A percentile compares a stretch with the other conserved stretches of the same genome.
Conservation (phyloP, 306 rosid species). For the Quercus cerris region DNA sequence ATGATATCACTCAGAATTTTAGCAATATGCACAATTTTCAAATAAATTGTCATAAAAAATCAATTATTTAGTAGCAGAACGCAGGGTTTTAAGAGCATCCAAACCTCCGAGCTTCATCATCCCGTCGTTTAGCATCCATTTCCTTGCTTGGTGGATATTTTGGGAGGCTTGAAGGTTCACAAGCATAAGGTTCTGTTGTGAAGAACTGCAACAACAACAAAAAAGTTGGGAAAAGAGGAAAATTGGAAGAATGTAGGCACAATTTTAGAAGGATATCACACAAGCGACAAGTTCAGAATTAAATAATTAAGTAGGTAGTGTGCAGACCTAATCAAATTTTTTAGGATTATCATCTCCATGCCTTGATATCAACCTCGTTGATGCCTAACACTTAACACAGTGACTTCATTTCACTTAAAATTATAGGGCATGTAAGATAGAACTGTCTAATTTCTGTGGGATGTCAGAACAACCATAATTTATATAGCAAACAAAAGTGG, state of each 20-base stretch:
- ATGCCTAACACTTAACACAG: constrained; percentile 6
- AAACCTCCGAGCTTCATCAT: constrained; percentile 79
- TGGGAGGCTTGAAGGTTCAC: constrained; percentile 93
- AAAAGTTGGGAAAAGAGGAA: constrained; percentile 30
- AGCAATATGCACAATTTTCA: constrained; percentile 1
- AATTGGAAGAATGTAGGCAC: constrained; percentile 16
- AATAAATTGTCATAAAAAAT: not conserved
- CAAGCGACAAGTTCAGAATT: not conserved
- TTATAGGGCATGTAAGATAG: constrained; percentile 1
- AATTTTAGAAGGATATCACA: constrained; percentile 8
- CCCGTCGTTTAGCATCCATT: constrained; percentile 85
- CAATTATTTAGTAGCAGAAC: constrained; percentile 16
- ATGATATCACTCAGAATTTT: not conserved
- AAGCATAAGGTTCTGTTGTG: constrained; percentile 78
- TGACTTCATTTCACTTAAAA: constrained; percentile 10
- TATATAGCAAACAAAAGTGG: constrained; percentile 9
- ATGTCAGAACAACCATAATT: not conserved
- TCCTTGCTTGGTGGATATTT: constrained; percentile 95
- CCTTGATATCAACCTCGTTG: not conserved
- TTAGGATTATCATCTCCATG: not conserved
- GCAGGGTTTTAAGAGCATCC: constrained; percentile 14
- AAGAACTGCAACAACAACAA: constrained; percentile 94
- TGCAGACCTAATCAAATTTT: not conserved
- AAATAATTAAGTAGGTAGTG: not conserved
- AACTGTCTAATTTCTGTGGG: constrained; percentile 1